phyloP scores from a whole-genome alignment of 306 rosid genomes.

The Aeschynomene evenia region DNA sequence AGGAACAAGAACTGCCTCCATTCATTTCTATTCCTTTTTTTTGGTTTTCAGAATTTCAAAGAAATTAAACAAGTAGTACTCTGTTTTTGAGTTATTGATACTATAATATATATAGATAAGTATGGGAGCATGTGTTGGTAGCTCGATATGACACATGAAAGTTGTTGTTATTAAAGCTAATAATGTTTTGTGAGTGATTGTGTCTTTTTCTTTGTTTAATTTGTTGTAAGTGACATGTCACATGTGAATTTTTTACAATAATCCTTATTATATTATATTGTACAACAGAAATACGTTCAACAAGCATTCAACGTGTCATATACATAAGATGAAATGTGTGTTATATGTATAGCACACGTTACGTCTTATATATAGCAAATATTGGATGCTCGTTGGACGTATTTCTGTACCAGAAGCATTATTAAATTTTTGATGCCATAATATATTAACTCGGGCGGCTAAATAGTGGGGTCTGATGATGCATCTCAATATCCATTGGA shows the following conservation, averaged over 20 bases:
- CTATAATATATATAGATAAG: constrained; percentile 17
- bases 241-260: background rate
- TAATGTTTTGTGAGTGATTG: background rate
- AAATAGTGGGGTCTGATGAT: constrained; percentile 26
- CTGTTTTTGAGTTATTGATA: background rate
- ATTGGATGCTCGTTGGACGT: too few species aligned
- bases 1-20: constrained; percentile 38
- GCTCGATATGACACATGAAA: background rate
- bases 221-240: constrained; percentile 1
- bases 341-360: too few species aligned
- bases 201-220: too few species aligned
- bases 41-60: background rate
- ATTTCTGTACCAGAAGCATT: too few species aligned
- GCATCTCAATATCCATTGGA: constrained; percentile 1
- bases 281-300: too few species aligned
- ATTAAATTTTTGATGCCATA: too few species aligned
- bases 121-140: background rate
- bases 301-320: too few species aligned
- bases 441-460: too few species aligned
- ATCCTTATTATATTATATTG: background rate
- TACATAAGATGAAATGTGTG: too few species aligned
- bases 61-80: background rate
- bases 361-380: too few species aligned
- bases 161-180: background rate
- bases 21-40: constrained; percentile 27